Evolutionary conservation across 495 filamentous ascomycete genomes (phyloP), one percentile per base, ranked within the genome.

Genomic region (Lasiosphaeria hispida): DNA sequence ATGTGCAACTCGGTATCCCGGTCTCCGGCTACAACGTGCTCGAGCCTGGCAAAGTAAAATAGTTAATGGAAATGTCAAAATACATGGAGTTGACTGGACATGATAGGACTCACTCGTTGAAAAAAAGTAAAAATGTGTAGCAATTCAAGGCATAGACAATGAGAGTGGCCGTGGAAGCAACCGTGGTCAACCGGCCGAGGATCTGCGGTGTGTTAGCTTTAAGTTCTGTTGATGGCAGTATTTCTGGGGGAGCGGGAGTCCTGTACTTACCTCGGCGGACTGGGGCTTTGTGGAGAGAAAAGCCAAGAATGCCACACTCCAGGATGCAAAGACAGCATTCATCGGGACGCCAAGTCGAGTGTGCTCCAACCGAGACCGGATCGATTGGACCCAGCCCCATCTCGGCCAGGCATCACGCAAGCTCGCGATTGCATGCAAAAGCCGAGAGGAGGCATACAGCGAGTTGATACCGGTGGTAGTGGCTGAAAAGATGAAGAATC

Each of bases 331-430:
- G 2, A 83, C 74, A 14, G 78, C 74, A 4, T 59, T 63, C n/a
- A 72, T 68, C 0, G 80, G 79, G 2, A 83, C 77, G 7, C 80
- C 80, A 34, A 61, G 57, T 3, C 58, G 64, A 33, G 77, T 80
- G 1, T 64, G 65, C 14, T 71, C 68, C 37, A 81, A 69, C n/a
- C 78, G 40, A 38, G 68, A 48, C 34, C 72, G 56, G 10, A 62
- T 56, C 40, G 53, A 57, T 43, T 75, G 70, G 6, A 60, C 41
- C 36, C 40, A 48, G 10, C 48, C 40, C 64, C 65, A 70, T 9
- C 58, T n/a, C 13, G 74, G 72, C 72, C 72, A 75, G 8, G 68
- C 72, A 30, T 70, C 72, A 0, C 55, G 64, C 18, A 71, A 69
- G 23, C 50, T 63, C 34, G 75, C 74, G 7, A 78, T 62, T 17